Percentiles rank a stretch among this genome's conserved stretches.
Evolutionary conservation across 73 alveolate species (phyloP).

Genomic region (Paramecium caudatum): DNA sequence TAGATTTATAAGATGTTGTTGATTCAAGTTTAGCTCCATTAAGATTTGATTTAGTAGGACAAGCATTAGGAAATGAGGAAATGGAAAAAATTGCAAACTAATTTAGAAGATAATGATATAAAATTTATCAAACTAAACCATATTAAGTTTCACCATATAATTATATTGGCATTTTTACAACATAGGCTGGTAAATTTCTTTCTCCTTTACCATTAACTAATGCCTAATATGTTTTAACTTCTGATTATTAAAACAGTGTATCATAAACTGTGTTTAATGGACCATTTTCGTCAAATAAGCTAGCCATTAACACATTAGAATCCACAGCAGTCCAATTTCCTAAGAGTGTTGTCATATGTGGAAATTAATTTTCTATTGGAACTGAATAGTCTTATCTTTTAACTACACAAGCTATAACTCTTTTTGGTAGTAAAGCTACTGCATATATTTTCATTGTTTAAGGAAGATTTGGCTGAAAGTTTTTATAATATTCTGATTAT

Average conservation of each 20-base stretch:
- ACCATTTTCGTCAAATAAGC: constrained; percentile 14
- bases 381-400: constrained; percentile 37
- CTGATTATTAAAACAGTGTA: background rate
- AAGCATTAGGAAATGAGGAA: constrained; percentile 29
- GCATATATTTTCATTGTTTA: constrained; percentile 50
- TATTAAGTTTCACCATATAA: constrained; percentile 35
- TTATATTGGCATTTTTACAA: constrained; percentile 18
- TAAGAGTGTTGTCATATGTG: constrained; percentile 52
- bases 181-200: constrained; percentile 38
- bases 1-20: constrained; percentile 61
- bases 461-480: background rate
- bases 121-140: constrained; percentile 18
- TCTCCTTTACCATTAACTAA: constrained; percentile 57
- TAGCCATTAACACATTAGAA: constrained; percentile 50
- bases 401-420: constrained; percentile 62
- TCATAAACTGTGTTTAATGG: constrained; percentile 43
- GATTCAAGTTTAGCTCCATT: constrained; percentile 28
- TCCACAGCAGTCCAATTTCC: constrained; percentile 62
- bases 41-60: constrained; percentile 29
- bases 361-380: constrained; percentile 50
- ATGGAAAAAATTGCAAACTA: constrained; percentile 38
- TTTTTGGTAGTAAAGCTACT: background rate
- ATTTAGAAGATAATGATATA: constrained; percentile 46
- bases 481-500: constrained; percentile 54
- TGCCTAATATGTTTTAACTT: background rate